Percentiles rank a stretch among this genome's conserved stretches.
phyloP scores from a whole-genome alignment of 1,284 basidiomycete genomes.

The Crocinoboletus sp. region DNA sequence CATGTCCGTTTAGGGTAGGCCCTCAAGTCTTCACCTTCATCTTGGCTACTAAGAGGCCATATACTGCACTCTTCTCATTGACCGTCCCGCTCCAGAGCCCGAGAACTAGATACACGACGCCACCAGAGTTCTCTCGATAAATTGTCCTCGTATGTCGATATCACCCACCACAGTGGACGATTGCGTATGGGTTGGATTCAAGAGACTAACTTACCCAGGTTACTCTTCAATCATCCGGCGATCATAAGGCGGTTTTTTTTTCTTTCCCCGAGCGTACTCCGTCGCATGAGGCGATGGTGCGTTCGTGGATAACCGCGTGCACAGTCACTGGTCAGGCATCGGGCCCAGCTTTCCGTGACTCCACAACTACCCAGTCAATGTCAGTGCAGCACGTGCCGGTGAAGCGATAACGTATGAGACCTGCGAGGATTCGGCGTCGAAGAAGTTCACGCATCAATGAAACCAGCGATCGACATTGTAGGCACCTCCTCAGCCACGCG shows the following conservation, averaged over 20 bases:
- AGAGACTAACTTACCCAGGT: too few species aligned
- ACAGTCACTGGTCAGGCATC: background rate
- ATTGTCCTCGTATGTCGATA: background rate
- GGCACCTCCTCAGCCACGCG: background rate
- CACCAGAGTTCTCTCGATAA: background rate
- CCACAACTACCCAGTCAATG: slow-evolving; percentile 4
- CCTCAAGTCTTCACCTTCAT: slow-evolving; percentile 1
- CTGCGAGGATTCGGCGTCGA: slow-evolving; percentile 1
- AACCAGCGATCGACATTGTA: slow-evolving; percentile 21
- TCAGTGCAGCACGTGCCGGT: slow-evolving; percentile 9
- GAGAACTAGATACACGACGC: background rate
- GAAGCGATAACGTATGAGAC: slow-evolving; percentile 26
- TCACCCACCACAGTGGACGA: background rate
- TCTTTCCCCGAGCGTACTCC: background rate
- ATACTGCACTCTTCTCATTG: background rate
- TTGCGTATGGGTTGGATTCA: background rate
- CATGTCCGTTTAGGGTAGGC: slow-evolving; percentile 31
- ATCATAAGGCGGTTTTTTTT: too few species aligned
- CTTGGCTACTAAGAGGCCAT: slow-evolving; percentile 11
- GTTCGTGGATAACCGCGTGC: background rate
- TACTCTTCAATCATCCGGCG: background rate
- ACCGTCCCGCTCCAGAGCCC: background rate
- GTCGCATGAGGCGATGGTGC: slow-evolving; percentile 1
- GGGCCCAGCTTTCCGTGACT: background rate
- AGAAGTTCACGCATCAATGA: slow-evolving; percentile 8